phyloP scores from a whole-genome alignment of 1,139 yeast genomes.

The Yamadazyma taylorii region DNA sequence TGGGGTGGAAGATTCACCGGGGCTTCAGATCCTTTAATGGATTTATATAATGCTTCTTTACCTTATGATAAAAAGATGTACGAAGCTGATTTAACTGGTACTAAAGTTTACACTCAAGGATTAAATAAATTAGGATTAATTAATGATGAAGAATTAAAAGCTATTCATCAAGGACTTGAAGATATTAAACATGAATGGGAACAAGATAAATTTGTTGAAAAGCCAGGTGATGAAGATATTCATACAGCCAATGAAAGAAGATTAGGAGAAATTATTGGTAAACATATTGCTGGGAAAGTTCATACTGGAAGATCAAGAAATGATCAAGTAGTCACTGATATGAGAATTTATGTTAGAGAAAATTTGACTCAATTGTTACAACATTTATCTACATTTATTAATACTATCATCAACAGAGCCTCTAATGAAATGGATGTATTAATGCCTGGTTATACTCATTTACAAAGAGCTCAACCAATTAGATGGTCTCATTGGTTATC shows the following conservation, averaged over 20 bases:
- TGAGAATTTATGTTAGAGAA: slow-evolving; percentile 91
- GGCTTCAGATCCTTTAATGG: slow-evolving; percentile 96
- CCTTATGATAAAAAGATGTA: slow-evolving; percentile 96
- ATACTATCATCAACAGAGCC: slow-evolving; percentile 72
- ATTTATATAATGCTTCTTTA: slow-evolving; percentile 90
- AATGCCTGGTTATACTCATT: slow-evolving; percentile 99
- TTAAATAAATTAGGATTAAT: slow-evolving; percentile 75
- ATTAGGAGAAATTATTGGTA: slow-evolving; percentile 92
- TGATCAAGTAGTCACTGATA: slow-evolving; percentile 98
- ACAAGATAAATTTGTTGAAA: slow-evolving; percentile 68
- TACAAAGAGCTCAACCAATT: slow-evolving; percentile 98
- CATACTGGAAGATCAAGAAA: slow-evolving; percentile 98
- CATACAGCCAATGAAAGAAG: slow-evolving; percentile 99
- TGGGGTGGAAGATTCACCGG: slow-evolving; percentile 99
- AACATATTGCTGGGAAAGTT: slow-evolving; percentile 91
- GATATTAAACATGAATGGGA: slow-evolving; percentile 80
- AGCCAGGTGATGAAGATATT: slow-evolving; percentile 94
- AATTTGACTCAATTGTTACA: slow-evolving; percentile 60
- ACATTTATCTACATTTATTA: slow-evolving; percentile 60
- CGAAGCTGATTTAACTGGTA: slow-evolving; percentile 90
- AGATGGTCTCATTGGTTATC: slow-evolving; percentile 99
- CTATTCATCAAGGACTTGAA: slow-evolving; percentile 80
- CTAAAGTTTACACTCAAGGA: slow-evolving; percentile 90
- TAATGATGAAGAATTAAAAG: slow-evolving; percentile 64
- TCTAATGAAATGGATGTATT: slow-evolving; percentile 81